phyloP scores from a whole-genome alignment of 1,284 basidiomycete species.

The Sparassis latifolia region DNA sequence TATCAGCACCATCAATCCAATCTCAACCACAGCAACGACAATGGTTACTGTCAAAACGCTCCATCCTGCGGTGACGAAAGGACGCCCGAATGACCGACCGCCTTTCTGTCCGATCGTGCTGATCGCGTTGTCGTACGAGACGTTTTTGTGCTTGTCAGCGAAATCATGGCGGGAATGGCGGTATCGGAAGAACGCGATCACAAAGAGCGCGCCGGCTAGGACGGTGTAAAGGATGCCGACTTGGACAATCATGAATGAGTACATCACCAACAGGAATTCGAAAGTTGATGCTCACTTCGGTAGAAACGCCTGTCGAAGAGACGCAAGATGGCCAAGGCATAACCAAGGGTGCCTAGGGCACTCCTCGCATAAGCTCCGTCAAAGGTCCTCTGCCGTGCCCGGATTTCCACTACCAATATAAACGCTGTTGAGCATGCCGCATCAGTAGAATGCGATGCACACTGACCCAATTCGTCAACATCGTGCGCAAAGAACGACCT shows the following conservation, averaged over 20 bases:
- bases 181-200: constrained; percentile 54
- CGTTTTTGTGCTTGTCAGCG: constrained; percentile 39
- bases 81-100: constrained; percentile 60
- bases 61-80: constrained; percentile 77
- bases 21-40: constrained; percentile 59
- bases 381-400: constrained; percentile 76
- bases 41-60: constrained; percentile 57
- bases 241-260: constrained; percentile 20
- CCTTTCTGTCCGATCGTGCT: constrained; percentile 54
- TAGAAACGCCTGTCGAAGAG: constrained; percentile 72
- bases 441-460: neutral
- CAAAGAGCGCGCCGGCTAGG: constrained; percentile 53
- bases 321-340: constrained; percentile 67
- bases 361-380: constrained; percentile 76
- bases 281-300: constrained; percentile 41
- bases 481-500: constrained; percentile 53
- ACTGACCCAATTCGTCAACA: constrained; percentile 45
- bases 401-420: constrained; percentile 45
- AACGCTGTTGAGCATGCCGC: neutral
- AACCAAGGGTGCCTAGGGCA: constrained; percentile 69
- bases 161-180: constrained; percentile 69
- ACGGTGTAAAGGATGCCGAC: constrained; percentile 71
- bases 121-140: constrained; percentile 20
- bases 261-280: constrained; percentile 5
- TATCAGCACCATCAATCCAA: constrained; percentile 53